A percentile compares a stretch with the other conserved stretches of the same genome.
Evolutionary conservation across 2,329 filamentous ascomycete genomes (phyloP).

Genomic region (Xylaria sp.): DNA sequence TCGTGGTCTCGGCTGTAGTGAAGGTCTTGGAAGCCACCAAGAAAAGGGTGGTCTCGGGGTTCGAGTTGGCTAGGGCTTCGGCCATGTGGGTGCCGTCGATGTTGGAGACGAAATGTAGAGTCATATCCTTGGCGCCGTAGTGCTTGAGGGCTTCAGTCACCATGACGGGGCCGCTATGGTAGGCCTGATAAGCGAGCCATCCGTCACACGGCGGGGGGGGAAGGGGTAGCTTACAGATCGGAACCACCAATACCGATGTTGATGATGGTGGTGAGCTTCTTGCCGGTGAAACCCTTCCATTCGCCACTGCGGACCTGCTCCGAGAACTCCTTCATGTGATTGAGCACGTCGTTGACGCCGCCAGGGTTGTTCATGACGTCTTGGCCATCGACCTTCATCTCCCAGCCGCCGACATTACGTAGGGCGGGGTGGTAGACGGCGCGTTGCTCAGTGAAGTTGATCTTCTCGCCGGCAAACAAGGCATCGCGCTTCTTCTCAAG

Average conservation of each 20-base stretch:
- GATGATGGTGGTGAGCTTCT: slow-evolving; percentile 95
- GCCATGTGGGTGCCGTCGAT: slow-evolving; percentile 98
- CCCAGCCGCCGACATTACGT: slow-evolving; percentile 85
- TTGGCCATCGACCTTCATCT: slow-evolving; percentile 83
- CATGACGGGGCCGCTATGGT: slow-evolving; percentile 88
- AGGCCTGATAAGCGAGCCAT: slow-evolving; percentile 1
- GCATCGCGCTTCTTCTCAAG: slow-evolving; percentile 93
- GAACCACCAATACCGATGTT: slow-evolving; percentile 98
- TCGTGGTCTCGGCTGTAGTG: slow-evolving; percentile 95
- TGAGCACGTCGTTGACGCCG: slow-evolving; percentile 85
- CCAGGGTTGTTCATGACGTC: slow-evolving; percentile 91
- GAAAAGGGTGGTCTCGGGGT: slow-evolving; percentile 99
- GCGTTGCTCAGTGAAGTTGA: slow-evolving; percentile 98
- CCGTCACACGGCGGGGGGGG: neutral
- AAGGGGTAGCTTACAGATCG: slow-evolving; percentile 75
- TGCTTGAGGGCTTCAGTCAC: slow-evolving; percentile 96
- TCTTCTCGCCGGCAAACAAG: slow-evolving; percentile 97
- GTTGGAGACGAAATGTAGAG: slow-evolving; percentile 98
- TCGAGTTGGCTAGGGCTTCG: slow-evolving; percentile 84
- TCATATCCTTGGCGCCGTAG: slow-evolving; percentile 85
- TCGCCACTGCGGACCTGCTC: slow-evolving; percentile 91
- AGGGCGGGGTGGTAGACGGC: slow-evolving; percentile 96
- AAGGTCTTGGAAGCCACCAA: slow-evolving; percentile 99
- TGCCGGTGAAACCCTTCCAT: slow-evolving; percentile 97
- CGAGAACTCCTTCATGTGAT: slow-evolving; percentile 98